Base-by-base conservation (phyloP, 306 rosid species). In the Echinosophora koreensis region DNA sequence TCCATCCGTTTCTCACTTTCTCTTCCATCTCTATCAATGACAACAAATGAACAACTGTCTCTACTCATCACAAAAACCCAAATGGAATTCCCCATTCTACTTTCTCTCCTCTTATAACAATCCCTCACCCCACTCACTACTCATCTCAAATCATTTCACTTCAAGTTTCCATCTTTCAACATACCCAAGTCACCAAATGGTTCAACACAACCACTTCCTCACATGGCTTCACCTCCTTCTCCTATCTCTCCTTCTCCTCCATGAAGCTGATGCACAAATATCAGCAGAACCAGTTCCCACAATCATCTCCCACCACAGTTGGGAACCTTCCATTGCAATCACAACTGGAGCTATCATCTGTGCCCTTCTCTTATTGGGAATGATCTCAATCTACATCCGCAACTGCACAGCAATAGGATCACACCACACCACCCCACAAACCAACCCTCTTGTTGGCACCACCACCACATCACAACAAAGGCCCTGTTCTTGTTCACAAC, bases 251-350 rank as follows among this genome's bases (percentile, higher is more conserved):
- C 30, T 14, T 12, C 3, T 41, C 0, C 77, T 38, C 49, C 46
- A 41, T 63, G 72, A 12, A 28, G 85, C 66, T 37, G 39, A 74
- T 55, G 86, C 92, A 7, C 96, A 90, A 76, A 50, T 80, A 7
- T 18, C 84, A 14, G 54, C 80, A 66, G 76, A 80, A 55, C 72
- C 83, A 34, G 66, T 77, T 28, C 78, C 66, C 14, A 61, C 87
- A 1, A 61, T 50, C 79, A 28, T 83, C 58, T 35, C 69, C 5
- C 80, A 42, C 17, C 80, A 63, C 0, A 72, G 8, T 9, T 86
- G 91, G 85, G 62, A 82, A 63, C 89, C 90, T 5, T 89, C 96
- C 0, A 62, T 84, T 39, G 85, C 85, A 22, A 54, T 87, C 64
- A 77, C 84, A 22, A 71, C 69, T 0, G 81, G 83, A 0, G 81